Base-by-base conservation (phyloP, 83 land plant species). In the Diphasiastrum complanatum region DNA sequence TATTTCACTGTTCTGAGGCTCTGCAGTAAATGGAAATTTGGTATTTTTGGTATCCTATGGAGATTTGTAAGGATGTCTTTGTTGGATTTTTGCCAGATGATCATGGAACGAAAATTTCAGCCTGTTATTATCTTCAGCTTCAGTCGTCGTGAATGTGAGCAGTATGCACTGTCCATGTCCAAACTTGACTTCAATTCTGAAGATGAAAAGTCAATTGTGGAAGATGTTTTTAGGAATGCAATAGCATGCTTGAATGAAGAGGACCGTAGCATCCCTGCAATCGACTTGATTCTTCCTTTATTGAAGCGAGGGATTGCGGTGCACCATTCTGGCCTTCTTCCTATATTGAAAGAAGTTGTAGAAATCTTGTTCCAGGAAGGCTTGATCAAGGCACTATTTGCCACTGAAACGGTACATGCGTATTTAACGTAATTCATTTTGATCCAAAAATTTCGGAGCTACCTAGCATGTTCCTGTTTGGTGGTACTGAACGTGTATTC, bases 341-440 rank as follows among this genome's bases (percentile, higher is more conserved):
- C 95, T 2, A 74, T 88, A 29, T 77, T 88, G 30, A 88, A 88
- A 65, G 95, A 88, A 66, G 60, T 85, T 43, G 86, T 88, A 20
- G 95, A 88, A 72, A 72, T 88, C 75, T 78, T 88, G 2, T 88
- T 88, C 60, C 95, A 88, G 51, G 95, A 88, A 76, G 95, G 95
- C 33, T 83, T 88, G 51, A 78, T 88, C 11, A 88, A 88, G 65
- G 95, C 95, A 41, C 79, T 88, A 32, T 88, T 88, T 80, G 95
- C 95, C 31, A 88, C 95, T 24, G 95, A 88, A 69, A 88, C 95
- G 19, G 95, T 88, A 69, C 45, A 72, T 40, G n/a, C n/a, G n/a
- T n/a, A n/a, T n/a, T n/a, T n/a, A n/a, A n/a, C n/a, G 28, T 25
- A 11, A n/a, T n/a, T n/a, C n/a, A n/a, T n/a, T n/a, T n/a, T n/a